Percentiles rank a stretch among this genome's conserved stretches.
Conservation (phyloP, 441 rosid genomes). For the Metrosideros polymorpha region DNA sequence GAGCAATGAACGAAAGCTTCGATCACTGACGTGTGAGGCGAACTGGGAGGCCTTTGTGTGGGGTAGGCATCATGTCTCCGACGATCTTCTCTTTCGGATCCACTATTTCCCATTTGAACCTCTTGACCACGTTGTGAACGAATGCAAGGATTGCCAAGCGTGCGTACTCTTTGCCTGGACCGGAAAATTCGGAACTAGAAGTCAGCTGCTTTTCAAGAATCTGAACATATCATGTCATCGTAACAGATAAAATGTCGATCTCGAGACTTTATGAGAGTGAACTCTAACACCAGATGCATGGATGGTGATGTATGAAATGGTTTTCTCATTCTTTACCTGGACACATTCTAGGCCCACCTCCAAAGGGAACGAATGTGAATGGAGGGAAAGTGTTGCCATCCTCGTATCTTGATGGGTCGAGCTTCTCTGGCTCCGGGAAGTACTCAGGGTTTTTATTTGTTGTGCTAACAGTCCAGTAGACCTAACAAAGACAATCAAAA, state of each 20-base stretch:
- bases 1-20: neutral
- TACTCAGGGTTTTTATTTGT: slow-evolving; percentile 14
- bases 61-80: slow-evolving; percentile 15
- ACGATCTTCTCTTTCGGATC: neutral
- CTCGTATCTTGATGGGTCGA: slow-evolving; percentile 8
- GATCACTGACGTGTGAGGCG: neutral
- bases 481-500: neutral
- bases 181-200: neutral
- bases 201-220: neutral
- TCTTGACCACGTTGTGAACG: slow-evolving; percentile 8
- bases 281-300: no score
- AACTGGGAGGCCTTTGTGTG: slow-evolving; percentile 10
- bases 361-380: slow-evolving; percentile 16
- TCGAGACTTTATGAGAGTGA: neutral
- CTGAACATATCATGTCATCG: no score
- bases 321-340: neutral
- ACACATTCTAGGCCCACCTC: slow-evolving; percentile 16
- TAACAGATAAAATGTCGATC: neutral
- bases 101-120: slow-evolving; percentile 9
- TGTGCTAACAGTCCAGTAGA: slow-evolving; percentile 18
- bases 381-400: slow-evolving; percentile 4
- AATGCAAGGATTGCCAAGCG: slow-evolving; percentile 8
- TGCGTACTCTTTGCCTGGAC: slow-evolving; percentile 6
- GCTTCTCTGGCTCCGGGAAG: slow-evolving; percentile 14
- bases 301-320: neutral